These are phyloP conservation scores for Coniella vitis DNA, from an alignment of 2,329 filamentous ascomycete genomes.

Conservation along the genomic window DNA sequence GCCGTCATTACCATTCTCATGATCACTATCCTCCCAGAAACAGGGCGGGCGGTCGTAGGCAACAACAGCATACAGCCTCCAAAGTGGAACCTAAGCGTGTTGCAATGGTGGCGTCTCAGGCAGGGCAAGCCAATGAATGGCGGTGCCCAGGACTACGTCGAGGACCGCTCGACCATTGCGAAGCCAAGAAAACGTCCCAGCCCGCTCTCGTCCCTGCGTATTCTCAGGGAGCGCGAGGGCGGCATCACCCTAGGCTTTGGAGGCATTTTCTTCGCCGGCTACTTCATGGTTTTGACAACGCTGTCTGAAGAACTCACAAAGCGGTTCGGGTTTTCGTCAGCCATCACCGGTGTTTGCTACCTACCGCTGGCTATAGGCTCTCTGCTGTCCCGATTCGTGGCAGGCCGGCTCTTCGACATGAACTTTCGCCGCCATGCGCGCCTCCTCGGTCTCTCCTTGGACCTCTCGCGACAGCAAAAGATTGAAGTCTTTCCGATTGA, in stretches of 20 bases:
- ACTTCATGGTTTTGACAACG: slow-evolving; percentile 22
- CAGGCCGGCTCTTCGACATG: slow-evolving; percentile 17
- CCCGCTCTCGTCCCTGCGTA: slow-evolving; percentile 21
- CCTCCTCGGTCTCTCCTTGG: slow-evolving; percentile 14
- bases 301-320: slow-evolving; percentile 18
- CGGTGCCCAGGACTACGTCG: neutral
- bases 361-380: slow-evolving; percentile 18
- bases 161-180: slow-evolving; percentile 1
- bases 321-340: slow-evolving; percentile 17
- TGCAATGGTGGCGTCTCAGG: slow-evolving; percentile 5
- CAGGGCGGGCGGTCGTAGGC: slow-evolving; percentile 41
- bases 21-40: slow-evolving; percentile 47
- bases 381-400: slow-evolving; percentile 16
- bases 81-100: slow-evolving; percentile 7
- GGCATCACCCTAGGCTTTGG: slow-evolving; percentile 22
- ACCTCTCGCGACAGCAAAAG: slow-evolving; percentile 16
- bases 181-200: slow-evolving; percentile 18
- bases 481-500: slow-evolving; percentile 19
- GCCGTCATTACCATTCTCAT: slow-evolving; percentile 35
- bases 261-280: slow-evolving; percentile 21
- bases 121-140: slow-evolving; percentile 1
- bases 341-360: slow-evolving; percentile 18
- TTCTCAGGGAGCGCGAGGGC: slow-evolving; percentile 21
- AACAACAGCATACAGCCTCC: slow-evolving; percentile 41
- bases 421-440: slow-evolving; percentile 18